Evolutionary conservation across 2,329 filamentous ascomycete genomes (phyloP).

Genomic region (Leptodontidium sp.): DNA sequence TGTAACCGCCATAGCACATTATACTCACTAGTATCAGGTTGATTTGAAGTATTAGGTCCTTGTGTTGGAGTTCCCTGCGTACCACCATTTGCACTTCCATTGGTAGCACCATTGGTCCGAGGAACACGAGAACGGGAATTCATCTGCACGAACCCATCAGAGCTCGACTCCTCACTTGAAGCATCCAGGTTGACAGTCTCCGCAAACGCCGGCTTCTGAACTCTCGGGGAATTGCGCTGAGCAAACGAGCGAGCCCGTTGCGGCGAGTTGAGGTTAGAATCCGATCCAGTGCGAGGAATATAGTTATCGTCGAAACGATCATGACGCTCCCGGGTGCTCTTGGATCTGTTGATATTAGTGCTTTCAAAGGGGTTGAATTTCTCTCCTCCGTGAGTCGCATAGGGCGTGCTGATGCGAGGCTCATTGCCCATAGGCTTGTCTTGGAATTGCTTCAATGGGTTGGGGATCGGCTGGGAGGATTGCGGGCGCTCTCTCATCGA

Average conservation of each 20-base stretch:
- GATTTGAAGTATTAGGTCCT: slow-evolving; percentile 5
- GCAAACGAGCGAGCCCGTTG: slow-evolving; percentile 33
- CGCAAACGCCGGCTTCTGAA: slow-evolving; percentile 5
- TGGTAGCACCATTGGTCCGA: slow-evolving; percentile 16
- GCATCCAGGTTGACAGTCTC: slow-evolving; percentile 22
- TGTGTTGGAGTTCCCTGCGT: slow-evolving; percentile 18
- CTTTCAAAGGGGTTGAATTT: slow-evolving; percentile 65
- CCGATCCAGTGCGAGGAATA: slow-evolving; percentile 41
- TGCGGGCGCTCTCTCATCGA: slow-evolving; percentile 12
- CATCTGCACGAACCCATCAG: slow-evolving; percentile 30
- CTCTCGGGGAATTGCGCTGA: slow-evolving; percentile 19
- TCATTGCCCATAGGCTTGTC: slow-evolving; percentile 51
- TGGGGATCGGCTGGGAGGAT: slow-evolving; percentile 39
- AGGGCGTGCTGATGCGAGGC: slow-evolving; percentile 64
- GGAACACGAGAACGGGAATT: slow-evolving; percentile 20
- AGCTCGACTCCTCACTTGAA: slow-evolving; percentile 27
- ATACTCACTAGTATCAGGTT: slow-evolving; percentile 38
- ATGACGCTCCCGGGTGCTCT: slow-evolving; percentile 40
- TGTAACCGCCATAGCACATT: slow-evolving; percentile 28
- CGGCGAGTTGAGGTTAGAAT: slow-evolving; percentile 40
- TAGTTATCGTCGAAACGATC: slow-evolving; percentile 15
- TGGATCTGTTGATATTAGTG: slow-evolving; percentile 44
- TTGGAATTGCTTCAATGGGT: slow-evolving; percentile 59
- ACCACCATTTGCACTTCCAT: slow-evolving; percentile 26
- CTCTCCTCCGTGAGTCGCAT: slow-evolving; percentile 63